Evolutionary conservation across 2,329 filamentous ascomycete genomes (phyloP).

Genomic region (Fusarium oxysporum): DNA sequence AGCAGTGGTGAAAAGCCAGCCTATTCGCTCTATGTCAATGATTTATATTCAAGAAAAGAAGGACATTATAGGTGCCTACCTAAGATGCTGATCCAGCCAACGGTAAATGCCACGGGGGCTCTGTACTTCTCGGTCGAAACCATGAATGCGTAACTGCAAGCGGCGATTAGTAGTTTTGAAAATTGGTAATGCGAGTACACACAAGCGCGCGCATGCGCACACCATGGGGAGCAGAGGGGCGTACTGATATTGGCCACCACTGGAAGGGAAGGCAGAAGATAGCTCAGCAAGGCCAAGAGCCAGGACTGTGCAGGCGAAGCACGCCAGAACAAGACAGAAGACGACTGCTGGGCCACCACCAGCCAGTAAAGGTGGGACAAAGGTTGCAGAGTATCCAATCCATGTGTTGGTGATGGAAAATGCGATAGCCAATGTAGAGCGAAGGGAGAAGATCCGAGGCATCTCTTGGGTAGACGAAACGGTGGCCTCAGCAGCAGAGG

Average conservation of each 20-base stretch:
- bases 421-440: background rate
- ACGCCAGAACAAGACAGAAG: background rate
- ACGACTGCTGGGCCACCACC: background rate
- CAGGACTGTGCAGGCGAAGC: background rate
- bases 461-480: background rate
- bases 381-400: background rate
- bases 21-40: too few relatives aligned
- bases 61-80: too few relatives aligned
- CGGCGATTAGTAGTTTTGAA: background rate
- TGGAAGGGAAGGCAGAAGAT: slow-evolving; percentile 2
- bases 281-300: slow-evolving; percentile 7
- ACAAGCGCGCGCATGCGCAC: too few relatives aligned
- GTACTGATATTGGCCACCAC: background rate
- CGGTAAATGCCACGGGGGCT: too few relatives aligned
- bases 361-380: background rate
- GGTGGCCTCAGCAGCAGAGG: too few relatives aligned
- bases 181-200: too few relatives aligned
- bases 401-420: background rate
- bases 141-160: background rate
- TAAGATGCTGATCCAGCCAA: too few relatives aligned
- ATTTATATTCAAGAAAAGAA: too few relatives aligned
- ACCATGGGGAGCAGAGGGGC: background rate
- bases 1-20: too few relatives aligned
- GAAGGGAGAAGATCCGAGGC: background rate
- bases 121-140: too few relatives aligned